phyloP scores from a whole-genome alignment of 805 yeast genomes.

The Ogataea naganishii region DNA sequence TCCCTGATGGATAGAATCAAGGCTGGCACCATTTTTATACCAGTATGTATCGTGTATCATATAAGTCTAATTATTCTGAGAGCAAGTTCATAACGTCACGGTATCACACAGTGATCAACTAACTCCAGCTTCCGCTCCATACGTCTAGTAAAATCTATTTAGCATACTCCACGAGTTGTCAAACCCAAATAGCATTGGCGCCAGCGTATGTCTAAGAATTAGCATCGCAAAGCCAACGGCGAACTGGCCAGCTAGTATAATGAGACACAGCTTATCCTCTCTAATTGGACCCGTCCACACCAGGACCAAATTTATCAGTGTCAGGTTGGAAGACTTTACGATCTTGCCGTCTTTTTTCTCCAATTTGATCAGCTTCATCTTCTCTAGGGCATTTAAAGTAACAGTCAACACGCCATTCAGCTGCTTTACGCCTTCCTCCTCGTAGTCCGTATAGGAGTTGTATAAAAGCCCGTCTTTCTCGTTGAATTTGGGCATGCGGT shows the following conservation, averaged over 20 bases:
- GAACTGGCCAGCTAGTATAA: conserved; percentile 57
- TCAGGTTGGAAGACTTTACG: conserved; percentile 61
- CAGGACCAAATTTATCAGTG: conserved; percentile 72
- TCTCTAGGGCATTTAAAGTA: conserved; percentile 38
- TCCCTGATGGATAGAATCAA: too few relatives aligned
- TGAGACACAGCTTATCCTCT: conserved; percentile 65
- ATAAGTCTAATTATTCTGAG: too few relatives aligned
- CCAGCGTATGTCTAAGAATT: conserved; percentile 70
- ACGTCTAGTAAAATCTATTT: conserved; percentile 15
- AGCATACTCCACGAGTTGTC: conserved; percentile 56
- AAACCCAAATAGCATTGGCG: conserved; percentile 79
- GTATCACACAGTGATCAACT: too few relatives aligned
- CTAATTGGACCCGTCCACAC: conserved; percentile 88
- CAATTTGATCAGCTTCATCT: conserved; percentile 39
- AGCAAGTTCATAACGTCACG: too few relatives aligned
- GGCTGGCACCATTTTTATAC: too few relatives aligned
- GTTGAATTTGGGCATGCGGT: conserved; percentile 78
- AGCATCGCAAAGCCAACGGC: conserved; percentile 58
- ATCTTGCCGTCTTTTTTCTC: conserved; percentile 21
- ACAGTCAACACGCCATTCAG: conserved; percentile 23
- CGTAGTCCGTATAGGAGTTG: conserved; percentile 52
- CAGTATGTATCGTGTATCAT: too few relatives aligned
- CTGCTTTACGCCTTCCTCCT: conserved; percentile 22
- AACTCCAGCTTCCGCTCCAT: too few relatives aligned
- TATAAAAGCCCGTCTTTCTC: conserved; percentile 60